A percentile compares a stretch with the other conserved stretches of the same genome.
phyloP scores from a whole-genome alignment of 1,139 yeast genomes.

The Saccharomyces hybrid region DNA sequence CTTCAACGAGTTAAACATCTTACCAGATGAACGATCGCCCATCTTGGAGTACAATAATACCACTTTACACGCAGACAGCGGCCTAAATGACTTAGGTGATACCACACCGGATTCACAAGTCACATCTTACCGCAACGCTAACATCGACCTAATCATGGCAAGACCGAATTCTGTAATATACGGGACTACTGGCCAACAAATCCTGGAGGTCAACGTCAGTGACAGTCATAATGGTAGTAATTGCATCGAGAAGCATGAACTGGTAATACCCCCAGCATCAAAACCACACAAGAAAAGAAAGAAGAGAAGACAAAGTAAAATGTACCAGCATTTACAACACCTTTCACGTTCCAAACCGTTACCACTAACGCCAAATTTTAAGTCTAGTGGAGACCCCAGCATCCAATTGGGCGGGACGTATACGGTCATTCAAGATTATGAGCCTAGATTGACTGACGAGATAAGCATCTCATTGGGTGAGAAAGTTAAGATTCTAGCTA shows the following conservation, averaged over 20 bases:
- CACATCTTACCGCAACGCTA: not conserved
- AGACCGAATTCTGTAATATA: constrained; percentile 1
- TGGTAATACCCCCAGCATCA: not conserved
- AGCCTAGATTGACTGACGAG: constrained; percentile 34
- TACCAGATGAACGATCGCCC: constrained; percentile 20
- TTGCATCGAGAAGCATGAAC: not conserved
- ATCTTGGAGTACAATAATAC: constrained; percentile 13
- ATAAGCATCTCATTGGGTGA: constrained; percentile 31
- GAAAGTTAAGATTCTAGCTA: constrained; percentile 30
- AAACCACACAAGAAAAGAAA: constrained; percentile 4
- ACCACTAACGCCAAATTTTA: constrained; percentile 17
- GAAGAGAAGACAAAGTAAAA: constrained; percentile 8
- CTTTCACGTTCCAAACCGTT: constrained; percentile 17
- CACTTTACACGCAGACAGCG: not conserved
- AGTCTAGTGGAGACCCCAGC: not conserved
- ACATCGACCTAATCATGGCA: not conserved
- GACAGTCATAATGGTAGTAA: not conserved
- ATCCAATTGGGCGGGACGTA: constrained; percentile 13
- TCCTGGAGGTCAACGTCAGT: not conserved
- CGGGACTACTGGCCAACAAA: constrained; percentile 4
- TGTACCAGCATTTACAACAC: constrained; percentile 13
- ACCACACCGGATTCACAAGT: not conserved
- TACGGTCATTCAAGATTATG: constrained; percentile 24
- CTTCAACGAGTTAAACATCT: constrained; percentile 4
- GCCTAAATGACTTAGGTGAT: not conserved